Conservation (phyloP, 345 rosid genomes). For the Sonneratia caseolaris region DNA sequence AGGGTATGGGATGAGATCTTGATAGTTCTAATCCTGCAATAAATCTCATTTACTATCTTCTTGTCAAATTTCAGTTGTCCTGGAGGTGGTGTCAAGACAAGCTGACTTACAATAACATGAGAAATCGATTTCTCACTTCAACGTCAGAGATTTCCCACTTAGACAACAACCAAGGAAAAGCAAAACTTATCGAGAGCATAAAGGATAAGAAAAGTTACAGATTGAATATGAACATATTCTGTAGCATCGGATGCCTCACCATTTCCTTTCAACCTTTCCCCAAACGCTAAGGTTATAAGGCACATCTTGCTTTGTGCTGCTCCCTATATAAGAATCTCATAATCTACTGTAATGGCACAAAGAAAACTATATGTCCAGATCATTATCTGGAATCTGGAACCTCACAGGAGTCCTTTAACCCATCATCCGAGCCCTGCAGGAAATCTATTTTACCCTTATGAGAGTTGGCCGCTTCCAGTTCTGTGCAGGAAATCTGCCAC, state of each 20-base stretch:
- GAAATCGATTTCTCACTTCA: too few species aligned
- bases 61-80: too few species aligned
- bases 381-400: constrained; percentile 67
- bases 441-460: constrained; percentile 67
- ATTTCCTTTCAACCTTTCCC: not conserved
- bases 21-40: too few species aligned
- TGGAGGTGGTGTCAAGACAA: too few species aligned
- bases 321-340: not conserved
- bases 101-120: too few species aligned
- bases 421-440: constrained; percentile 89
- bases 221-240: too few species aligned
- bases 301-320: not conserved
- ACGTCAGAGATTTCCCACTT: too few species aligned
- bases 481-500: too few species aligned
- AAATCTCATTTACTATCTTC: too few species aligned
- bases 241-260: not conserved
- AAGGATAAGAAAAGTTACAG: too few species aligned
- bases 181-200: too few species aligned
- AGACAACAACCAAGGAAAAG: too few species aligned
- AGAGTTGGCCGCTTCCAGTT: constrained; percentile 19
- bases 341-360: not conserved
- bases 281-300: not conserved
- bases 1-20: not conserved
- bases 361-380: constrained; percentile 56
- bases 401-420: constrained; percentile 84